Percentiles rank a stretch among this genome's conserved stretches.
These are phyloP conservation scores for Zygoascus meyerae DNA, from an alignment of 1,139 yeast genomes.

Conservation along the genomic window DNA sequence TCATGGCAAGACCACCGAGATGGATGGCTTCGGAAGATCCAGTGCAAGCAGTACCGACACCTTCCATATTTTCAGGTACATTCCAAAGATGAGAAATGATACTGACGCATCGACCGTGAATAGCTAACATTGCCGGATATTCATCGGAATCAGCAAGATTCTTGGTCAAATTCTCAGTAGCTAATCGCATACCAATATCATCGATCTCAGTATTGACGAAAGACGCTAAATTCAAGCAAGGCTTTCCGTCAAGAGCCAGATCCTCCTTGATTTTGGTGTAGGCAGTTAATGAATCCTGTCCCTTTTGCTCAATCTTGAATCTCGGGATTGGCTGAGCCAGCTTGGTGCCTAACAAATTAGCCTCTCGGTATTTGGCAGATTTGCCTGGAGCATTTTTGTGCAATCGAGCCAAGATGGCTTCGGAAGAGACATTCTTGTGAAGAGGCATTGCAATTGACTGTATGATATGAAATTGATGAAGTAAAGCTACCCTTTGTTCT, in stretches of 20 bases:
- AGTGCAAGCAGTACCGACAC: constrained; percentile 86
- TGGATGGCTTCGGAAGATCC: constrained; percentile 93
- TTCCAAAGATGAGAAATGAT: constrained; percentile 79
- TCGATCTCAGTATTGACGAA: constrained; percentile 75
- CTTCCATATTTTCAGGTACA: constrained; percentile 51
- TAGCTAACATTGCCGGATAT: constrained; percentile 77
- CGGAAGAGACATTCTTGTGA: constrained; percentile 33
- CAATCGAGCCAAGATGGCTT: constrained; percentile 27
- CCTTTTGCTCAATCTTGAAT: constrained; percentile 50
- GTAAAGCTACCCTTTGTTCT: too few species aligned
- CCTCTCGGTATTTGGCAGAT: constrained; percentile 15
- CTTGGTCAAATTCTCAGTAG: constrained; percentile 68
- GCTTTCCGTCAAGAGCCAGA: constrained; percentile 75
- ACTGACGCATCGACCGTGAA: constrained; percentile 76
- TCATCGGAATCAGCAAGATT: constrained; percentile 92
- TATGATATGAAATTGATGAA: too few species aligned
- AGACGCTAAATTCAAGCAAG: constrained; percentile 78
- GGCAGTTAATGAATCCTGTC: constrained; percentile 49
- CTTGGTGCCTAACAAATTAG: constrained; percentile 4
- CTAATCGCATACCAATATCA: constrained; percentile 46
- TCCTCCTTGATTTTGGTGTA: constrained; percentile 66
- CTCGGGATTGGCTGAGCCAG: constrained; percentile 32
- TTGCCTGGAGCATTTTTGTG: constrained; percentile 19
- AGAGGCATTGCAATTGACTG: too few species aligned
- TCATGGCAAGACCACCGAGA: constrained; percentile 90